phyloP scores from a whole-genome alignment of 345 rosid species.

The Erucastrum elatum region DNA sequence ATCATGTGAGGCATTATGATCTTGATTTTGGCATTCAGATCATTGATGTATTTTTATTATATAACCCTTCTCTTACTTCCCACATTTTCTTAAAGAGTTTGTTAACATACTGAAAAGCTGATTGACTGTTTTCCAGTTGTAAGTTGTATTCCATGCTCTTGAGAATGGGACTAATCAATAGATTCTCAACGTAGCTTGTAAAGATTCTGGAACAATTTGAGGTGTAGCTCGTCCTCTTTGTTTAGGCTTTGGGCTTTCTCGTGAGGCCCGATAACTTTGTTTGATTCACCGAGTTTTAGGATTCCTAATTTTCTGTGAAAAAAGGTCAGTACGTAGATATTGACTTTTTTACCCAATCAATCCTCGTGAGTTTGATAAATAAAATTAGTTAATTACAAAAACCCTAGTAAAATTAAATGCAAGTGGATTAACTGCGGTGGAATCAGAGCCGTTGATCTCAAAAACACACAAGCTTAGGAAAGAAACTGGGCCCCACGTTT shows the following conservation, averaged over 20 bases:
- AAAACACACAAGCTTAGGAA: background rate
- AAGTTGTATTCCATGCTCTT: background rate
- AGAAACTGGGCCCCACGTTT: conserved; percentile 38
- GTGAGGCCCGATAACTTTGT: background rate
- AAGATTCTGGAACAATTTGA: background rate
- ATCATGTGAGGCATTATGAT: background rate
- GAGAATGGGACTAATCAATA: background rate
- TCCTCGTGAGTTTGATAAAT: background rate
- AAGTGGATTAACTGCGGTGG: conserved; percentile 22
- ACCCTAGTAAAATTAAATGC: conserved; percentile 30
- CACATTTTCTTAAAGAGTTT: background rate
- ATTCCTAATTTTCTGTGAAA: background rate
- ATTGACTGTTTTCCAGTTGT: background rate
- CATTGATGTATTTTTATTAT: too few relatives aligned
- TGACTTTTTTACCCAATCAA: background rate
- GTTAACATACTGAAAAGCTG: background rate
- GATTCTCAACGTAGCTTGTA: background rate
- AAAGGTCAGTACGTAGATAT: background rate
- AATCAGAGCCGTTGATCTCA: conserved; percentile 35
- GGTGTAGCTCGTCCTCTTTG: background rate
- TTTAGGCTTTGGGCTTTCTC: background rate
- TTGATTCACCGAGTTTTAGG: background rate
- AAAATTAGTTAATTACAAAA: background rate
- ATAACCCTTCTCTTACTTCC: background rate
- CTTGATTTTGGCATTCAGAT: background rate